Evolutionary conservation across 106 monocot species (phyloP).

Genomic region (Chionographis japonica): DNA sequence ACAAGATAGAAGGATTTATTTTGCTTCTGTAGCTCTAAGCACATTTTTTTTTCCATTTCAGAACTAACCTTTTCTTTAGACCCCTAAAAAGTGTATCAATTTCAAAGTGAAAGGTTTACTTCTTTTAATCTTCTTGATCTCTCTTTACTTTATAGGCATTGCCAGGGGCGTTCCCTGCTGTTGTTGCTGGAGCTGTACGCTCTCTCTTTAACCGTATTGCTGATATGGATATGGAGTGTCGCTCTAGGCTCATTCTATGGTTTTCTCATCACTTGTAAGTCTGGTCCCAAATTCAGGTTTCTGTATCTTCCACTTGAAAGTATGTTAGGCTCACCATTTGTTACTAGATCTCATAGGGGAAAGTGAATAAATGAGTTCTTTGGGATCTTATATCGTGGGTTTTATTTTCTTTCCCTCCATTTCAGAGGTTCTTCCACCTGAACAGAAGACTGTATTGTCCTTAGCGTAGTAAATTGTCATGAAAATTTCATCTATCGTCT

Average conservation of each 20-base stretch:
- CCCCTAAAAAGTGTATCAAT: too few relatives aligned
- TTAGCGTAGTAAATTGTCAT: too few relatives aligned
- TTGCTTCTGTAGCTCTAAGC: too few relatives aligned
- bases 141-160: slow-evolving; percentile 46
- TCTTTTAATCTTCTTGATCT: not conserved
- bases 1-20: too few relatives aligned
- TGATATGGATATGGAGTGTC: slow-evolving; percentile 95
- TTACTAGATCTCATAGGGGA: not conserved
- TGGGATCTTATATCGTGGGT: too few relatives aligned
- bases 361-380: not conserved
- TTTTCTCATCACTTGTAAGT: slow-evolving; percentile 99
- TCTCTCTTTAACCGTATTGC: slow-evolving; percentile 79
- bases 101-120: not conserved
- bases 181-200: slow-evolving; percentile 83
- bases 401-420: not conserved
- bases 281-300: not conserved
- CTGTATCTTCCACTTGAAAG: not conserved
- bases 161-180: slow-evolving; percentile 90
- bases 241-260: slow-evolving; percentile 85
- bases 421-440: too few relatives aligned
- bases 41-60: too few relatives aligned
- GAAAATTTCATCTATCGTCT: too few relatives aligned
- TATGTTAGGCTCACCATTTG: not conserved
- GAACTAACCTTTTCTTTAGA: too few relatives aligned
- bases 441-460: too few relatives aligned